A percentile compares a stretch with the other conserved stretches of the same genome.
Evolutionary conservation across 371 early-diverging fungal genomes (phyloP).

Genomic region (Saksenaea oblongispora): DNA sequence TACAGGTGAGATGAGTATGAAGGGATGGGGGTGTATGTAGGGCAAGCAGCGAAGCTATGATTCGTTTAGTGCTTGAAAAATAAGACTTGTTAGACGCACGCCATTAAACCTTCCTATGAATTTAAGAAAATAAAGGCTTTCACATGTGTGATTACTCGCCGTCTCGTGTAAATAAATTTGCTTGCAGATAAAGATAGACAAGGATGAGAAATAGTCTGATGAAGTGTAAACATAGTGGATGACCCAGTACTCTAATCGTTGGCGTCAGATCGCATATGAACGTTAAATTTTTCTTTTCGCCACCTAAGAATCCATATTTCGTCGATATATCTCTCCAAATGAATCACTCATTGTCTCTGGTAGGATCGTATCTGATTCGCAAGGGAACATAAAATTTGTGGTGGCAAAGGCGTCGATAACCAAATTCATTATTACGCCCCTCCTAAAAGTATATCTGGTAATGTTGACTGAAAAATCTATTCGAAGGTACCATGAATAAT

Average conservation of each 20-base stretch:
- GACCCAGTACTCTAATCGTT: slow-evolving; percentile 20
- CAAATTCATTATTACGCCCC: slow-evolving; percentile 31
- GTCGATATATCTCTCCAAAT: slow-evolving; percentile 38
- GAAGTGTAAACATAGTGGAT: slow-evolving; percentile 15
- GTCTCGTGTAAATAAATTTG: background rate
- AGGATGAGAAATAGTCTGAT: slow-evolving; percentile 14
- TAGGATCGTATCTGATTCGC: slow-evolving; percentile 26
- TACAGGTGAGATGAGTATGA: slow-evolving; percentile 8
- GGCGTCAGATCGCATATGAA: slow-evolving; percentile 21
- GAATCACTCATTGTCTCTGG: slow-evolving; percentile 23
- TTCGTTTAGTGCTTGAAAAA: too few species aligned
- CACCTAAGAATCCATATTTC: slow-evolving; percentile 39
- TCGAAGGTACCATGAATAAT: background rate
- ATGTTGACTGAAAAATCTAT: slow-evolving; percentile 47
- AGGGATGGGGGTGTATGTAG: background rate
- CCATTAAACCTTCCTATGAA: too few species aligned
- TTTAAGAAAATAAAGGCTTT: background rate
- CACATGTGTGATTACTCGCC: background rate
- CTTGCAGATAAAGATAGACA: slow-evolving; percentile 15
- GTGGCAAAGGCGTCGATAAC: slow-evolving; percentile 30
- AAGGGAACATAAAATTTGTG: slow-evolving; percentile 38
- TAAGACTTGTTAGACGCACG: too few species aligned
- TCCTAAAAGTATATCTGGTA: slow-evolving; percentile 31
- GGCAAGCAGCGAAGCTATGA: too few species aligned
- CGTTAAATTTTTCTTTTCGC: slow-evolving; percentile 14